Base-by-base conservation (phyloP, 257 asterid species). In the Plantago ovata region DNA sequence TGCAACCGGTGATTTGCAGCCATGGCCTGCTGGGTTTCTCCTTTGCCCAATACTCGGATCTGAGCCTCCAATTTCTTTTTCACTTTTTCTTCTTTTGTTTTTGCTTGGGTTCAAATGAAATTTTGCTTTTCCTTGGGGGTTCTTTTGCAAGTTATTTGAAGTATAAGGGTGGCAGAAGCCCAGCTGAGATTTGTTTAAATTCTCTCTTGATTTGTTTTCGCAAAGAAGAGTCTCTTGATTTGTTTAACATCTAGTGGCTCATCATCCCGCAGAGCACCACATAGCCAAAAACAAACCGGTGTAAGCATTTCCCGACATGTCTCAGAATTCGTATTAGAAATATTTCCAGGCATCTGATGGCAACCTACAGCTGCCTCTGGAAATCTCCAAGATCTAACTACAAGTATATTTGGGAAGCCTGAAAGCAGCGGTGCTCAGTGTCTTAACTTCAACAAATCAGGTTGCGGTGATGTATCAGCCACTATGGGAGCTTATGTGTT, bases 281-380 rank as follows among this genome's bases (percentile, higher is more conserved):
- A 52, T 20, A 8, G 44, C 60, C 59, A 68, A 62, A 71, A 52
- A 42, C 65, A 43, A 19, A 75, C 70, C 7, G 40, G 66, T 20
- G 6, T 57, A n/a, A 61, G 62, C 36, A 3, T 40, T 72, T 40
- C 86, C 82, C 38, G 82, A 77, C 20, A 22, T 74, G 55, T 60
- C 75, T 57, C 62, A 60, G 70, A 67, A 62, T 42, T 65, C 66
- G 28, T 60, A 68, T 58, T 81, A 75, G 45, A 76, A 72, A 63
- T 70, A 60, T 61, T 66, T 69, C 58, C 80, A 56, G 66, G 8
- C 67, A 4, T 38, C 79, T 22, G 82, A 72, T n/a, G 76, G 75
- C 58, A 76, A 73, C 23, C 28, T 28, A 6, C 33, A 22, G 55
- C 19, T 49, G 41, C n/a, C 33, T 38, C 58, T 23, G n/a, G 19